Evolutionary conservation across 495 filamentous ascomycete species (phyloP).

Genomic region (Penicillium samsonianum): DNA sequence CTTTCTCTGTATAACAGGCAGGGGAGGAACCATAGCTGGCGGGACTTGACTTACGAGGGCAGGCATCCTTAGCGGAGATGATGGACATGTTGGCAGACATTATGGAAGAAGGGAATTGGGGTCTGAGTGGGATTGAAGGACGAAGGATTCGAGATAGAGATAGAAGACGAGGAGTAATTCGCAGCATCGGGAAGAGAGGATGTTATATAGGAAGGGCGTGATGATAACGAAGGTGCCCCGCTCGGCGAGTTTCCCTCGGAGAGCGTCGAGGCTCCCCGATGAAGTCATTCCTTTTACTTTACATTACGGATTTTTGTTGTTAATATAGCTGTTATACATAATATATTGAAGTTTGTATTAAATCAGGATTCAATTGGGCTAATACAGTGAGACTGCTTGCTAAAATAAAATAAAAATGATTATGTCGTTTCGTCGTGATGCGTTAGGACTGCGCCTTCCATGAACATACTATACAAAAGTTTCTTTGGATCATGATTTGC

Average conservation of each 20-base stretch:
- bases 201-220: slow-evolving; percentile 12
- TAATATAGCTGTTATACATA: not conserved
- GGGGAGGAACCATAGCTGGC: not conserved
- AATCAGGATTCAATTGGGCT: not conserved
- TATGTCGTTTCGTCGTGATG: slow-evolving; percentile 26
- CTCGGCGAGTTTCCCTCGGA: slow-evolving; percentile 34
- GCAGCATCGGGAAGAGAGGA: slow-evolving; percentile 28
- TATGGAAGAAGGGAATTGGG: slow-evolving; percentile 12
- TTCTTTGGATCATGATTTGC: slow-evolving; percentile 13
- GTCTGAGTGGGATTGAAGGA: slow-evolving; percentile 7
- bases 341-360: not conserved
- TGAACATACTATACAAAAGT: slow-evolving; percentile 13
- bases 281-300: slow-evolving; percentile 6
- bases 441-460: slow-evolving; percentile 14
- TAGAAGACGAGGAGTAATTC: slow-evolving; percentile 30
- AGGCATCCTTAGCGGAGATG: slow-evolving; percentile 47
- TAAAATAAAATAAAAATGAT: not conserved
- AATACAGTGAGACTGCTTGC: slow-evolving; percentile 1
- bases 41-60: slow-evolving; percentile 44
- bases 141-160: slow-evolving; percentile 24
- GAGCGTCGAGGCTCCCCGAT: slow-evolving; percentile 15
- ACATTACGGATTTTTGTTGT: not conserved
- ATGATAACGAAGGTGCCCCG: slow-evolving; percentile 19
- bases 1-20: not conserved
- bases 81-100: slow-evolving; percentile 44